Percentiles rank a stretch among this genome's conserved stretches.
Evolutionary conservation across 305 asterid genomes (phyloP).

Genomic region (Fraxinus greggii): DNA sequence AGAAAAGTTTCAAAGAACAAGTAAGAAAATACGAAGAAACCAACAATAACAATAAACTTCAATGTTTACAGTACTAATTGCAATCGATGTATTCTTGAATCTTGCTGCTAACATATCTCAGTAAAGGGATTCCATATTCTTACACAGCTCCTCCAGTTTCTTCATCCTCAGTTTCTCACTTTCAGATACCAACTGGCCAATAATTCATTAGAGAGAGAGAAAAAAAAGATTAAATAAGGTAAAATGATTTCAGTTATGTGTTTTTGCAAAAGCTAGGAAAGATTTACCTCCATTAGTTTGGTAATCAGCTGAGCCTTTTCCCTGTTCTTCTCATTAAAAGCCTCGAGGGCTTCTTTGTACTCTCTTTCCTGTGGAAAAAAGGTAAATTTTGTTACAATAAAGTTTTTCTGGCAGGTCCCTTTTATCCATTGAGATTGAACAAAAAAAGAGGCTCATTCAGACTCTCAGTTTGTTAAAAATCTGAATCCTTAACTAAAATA

Average conservation of each 20-base stretch:
- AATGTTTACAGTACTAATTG: slow-evolving; percentile 20
- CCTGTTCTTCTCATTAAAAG: slow-evolving; percentile 66
- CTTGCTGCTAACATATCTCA: slow-evolving; percentile 8
- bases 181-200: slow-evolving; percentile 66
- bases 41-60: slow-evolving; percentile 10
- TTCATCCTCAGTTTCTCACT: slow-evolving; percentile 71
- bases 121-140: slow-evolving; percentile 52
- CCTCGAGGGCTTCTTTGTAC: slow-evolving; percentile 62
- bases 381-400: background rate
- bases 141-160: slow-evolving; percentile 81
- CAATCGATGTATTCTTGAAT: slow-evolving; percentile 17
- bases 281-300: slow-evolving; percentile 60
- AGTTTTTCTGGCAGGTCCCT: background rate
- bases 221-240: background rate
- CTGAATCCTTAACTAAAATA: background rate
- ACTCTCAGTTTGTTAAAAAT: background rate
- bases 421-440: background rate
- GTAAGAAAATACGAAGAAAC: slow-evolving; percentile 5
- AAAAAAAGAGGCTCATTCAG: background rate
- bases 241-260: background rate
- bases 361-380: slow-evolving; percentile 56
- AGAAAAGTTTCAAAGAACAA: slow-evolving; percentile 7
- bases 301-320: slow-evolving; percentile 63
- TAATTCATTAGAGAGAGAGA: slow-evolving; percentile 4
- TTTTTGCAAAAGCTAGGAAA: background rate